These are phyloP conservation scores for Macrolepiota albuminosa DNA, from an alignment of 768 basidiomycete species.

Conservation along the genomic window DNA sequence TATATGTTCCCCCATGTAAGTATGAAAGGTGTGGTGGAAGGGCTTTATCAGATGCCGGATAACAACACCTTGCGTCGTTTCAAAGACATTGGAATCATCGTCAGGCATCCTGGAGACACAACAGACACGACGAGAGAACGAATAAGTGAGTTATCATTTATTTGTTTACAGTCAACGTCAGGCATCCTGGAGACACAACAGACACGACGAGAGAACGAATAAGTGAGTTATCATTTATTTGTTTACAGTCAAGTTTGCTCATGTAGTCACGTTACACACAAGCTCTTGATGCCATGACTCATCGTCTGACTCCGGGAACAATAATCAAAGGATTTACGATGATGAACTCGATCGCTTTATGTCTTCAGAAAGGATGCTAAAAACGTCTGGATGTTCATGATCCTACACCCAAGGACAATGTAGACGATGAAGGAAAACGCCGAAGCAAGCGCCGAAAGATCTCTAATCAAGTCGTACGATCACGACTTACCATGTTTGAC, in stretches of 20 bases:
- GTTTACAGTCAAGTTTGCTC: neutral
- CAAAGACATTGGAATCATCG: neutral
- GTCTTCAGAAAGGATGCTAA: neutral
- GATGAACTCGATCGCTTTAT: neutral
- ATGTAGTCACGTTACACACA: neutral
- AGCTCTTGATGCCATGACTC: neutral
- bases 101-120: neutral
- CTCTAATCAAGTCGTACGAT: neutral
- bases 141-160: neutral
- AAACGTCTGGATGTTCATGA: neutral
- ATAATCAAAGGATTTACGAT: neutral
- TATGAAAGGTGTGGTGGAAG: neutral
- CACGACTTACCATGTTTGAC: neutral
- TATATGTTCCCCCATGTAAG: neutral
- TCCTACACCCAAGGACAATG: neutral
- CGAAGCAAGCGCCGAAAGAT: neutral
- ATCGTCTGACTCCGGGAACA: neutral
- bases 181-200: neutral
- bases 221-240: neutral
- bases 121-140: neutral
- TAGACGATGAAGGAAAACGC: neutral
- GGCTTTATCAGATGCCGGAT: neutral
- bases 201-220: neutral
- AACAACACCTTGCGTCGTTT: neutral
- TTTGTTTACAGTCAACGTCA: neutral